These are phyloP conservation scores for Coemansia sp. DNA, from an alignment of 192 early-diverging fungal genomes.

Conservation along the genomic window DNA sequence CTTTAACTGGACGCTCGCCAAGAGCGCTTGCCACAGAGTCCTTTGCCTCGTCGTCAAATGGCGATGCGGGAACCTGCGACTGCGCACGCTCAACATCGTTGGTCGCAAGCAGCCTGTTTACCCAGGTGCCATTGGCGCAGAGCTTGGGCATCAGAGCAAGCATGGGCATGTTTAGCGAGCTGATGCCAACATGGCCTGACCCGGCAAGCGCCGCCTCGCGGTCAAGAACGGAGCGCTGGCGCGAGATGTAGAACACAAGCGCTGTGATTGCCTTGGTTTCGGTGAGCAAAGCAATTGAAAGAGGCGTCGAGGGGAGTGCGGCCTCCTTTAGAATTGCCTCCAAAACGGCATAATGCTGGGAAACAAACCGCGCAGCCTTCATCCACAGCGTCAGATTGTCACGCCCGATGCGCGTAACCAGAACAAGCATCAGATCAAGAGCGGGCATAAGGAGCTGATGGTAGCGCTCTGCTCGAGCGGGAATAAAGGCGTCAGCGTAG, in stretches of 20 bases:
- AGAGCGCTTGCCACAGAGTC: constrained; percentile 9
- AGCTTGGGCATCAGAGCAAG: constrained; percentile 53
- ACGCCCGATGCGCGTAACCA: constrained; percentile 51
- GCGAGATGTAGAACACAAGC: constrained; percentile 39
- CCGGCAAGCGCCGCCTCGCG: constrained; percentile 44
- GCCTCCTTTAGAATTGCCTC: constrained; percentile 46
- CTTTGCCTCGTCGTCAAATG: constrained; percentile 14
- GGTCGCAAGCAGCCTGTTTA: constrained; percentile 24
- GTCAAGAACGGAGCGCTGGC: constrained; percentile 53
- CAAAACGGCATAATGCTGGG: constrained; percentile 46
- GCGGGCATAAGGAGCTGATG: constrained; percentile 64
- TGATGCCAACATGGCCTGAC: constrained; percentile 45
- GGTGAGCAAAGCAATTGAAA: constrained; percentile 39
- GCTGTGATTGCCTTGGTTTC: constrained; percentile 42
- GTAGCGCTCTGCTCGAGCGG: constrained; percentile 58
- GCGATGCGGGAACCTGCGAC: constrained; percentile 25
- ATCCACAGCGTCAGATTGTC: constrained; percentile 52
- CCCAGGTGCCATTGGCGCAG: constrained; percentile 28
- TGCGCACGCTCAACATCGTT: constrained; percentile 55
- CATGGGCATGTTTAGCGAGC: constrained; percentile 42
- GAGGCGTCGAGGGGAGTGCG: constrained; percentile 23
- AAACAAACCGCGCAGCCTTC: constrained; percentile 47
- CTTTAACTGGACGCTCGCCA: constrained; percentile 11
- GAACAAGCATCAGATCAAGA: constrained; percentile 60
- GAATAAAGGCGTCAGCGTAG: constrained; percentile 49